These are phyloP conservation scores for Strobilomyces confusus DNA, from an alignment of 768 basidiomycete species.

Conservation along the genomic window DNA sequence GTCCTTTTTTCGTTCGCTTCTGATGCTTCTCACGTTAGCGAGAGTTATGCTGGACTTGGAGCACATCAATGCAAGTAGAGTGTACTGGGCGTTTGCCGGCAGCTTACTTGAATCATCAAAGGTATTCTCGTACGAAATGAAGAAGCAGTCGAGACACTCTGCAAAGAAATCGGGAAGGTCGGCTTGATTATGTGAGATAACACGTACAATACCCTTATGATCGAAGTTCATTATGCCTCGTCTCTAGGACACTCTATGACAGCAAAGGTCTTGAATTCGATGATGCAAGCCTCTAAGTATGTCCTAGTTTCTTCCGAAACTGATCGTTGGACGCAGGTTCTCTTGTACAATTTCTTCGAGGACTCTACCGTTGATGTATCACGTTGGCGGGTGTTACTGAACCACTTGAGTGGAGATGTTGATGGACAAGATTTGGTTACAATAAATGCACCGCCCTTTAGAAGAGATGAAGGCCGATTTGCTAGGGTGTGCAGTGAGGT, in stretches of 20 bases:
- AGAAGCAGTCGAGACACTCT: conserved; percentile 43
- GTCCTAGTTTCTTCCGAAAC: not conserved
- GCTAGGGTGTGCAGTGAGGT: conserved; percentile 59
- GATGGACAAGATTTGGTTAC: conserved; percentile 8
- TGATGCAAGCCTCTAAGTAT: conserved; percentile 6
- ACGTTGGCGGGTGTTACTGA: conserved; percentile 60
- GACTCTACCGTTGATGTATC: conserved; percentile 49
- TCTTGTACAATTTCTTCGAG: conserved; percentile 72
- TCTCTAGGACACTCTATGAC: conserved; percentile 29
- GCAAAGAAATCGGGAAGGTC: conserved; percentile 51
- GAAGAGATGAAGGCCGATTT: conserved; percentile 41
- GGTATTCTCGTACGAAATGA: conserved; percentile 71
- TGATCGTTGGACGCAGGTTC: conserved; percentile 42
- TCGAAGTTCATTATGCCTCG: not conserved
- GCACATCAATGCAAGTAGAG: conserved; percentile 54
- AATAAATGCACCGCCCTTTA: conserved; percentile 42
- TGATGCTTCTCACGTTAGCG: conserved; percentile 33
- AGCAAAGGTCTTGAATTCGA: conserved; percentile 30
- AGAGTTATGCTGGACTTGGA: conserved; percentile 53
- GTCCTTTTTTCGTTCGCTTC: not conserved
- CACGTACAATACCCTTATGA: not conserved
- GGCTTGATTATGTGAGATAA: conserved; percentile 53
- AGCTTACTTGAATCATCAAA: conserved; percentile 19
- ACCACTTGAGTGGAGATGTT: conserved; percentile 30
- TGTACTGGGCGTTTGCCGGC: not conserved